A percentile compares a stretch with the other conserved stretches of the same genome.
Evolutionary conservation across 805 yeast species (phyloP).

Genomic region (Ogataea corticis): DNA sequence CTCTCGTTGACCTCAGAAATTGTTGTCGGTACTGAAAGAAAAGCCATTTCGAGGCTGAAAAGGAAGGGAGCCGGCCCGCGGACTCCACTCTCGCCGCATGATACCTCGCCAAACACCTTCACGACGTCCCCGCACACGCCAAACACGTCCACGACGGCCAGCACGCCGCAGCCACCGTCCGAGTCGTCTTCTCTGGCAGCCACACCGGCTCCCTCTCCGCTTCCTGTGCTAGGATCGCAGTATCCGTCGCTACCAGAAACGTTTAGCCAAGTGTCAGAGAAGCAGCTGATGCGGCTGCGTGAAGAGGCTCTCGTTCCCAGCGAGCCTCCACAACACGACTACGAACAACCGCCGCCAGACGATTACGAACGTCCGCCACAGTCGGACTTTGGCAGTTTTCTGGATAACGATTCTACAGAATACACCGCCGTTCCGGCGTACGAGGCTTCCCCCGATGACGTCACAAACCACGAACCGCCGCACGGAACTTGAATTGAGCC

Average conservation of each 20-base stretch:
- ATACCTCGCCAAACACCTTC: constrained; percentile 1
- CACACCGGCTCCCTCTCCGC: constrained; percentile 6
- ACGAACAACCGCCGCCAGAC: no score
- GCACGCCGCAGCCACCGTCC: constrained; percentile 6
- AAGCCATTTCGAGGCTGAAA: constrained; percentile 31
- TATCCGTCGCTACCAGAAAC: constrained; percentile 13
- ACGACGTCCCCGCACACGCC: constrained; percentile 8
- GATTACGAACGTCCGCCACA: constrained; percentile 17
- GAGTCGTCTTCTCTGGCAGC: constrained; percentile 8
- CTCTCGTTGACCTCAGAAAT: constrained; percentile 80
- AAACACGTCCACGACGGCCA: constrained; percentile 3
- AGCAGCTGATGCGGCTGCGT: constrained; percentile 51
- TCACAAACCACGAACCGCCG: no score
- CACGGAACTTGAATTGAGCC: no score
- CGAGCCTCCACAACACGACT: constrained; percentile 37
- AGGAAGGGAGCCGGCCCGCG: constrained; percentile 9
- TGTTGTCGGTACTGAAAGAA: constrained; percentile 75
- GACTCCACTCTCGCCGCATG: constrained; percentile 8
- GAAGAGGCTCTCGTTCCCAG: constrained; percentile 69
- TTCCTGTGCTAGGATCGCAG: constrained; percentile 9
- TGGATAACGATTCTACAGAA: constrained; percentile 13
- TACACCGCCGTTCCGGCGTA: constrained; percentile 21
- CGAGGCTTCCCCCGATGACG: no score
- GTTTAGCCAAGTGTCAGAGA: constrained; percentile 46
- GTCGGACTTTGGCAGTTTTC: constrained; percentile 10